Conservation (phyloP, 805 yeast genomes). For the Candida boleticola region DNA sequence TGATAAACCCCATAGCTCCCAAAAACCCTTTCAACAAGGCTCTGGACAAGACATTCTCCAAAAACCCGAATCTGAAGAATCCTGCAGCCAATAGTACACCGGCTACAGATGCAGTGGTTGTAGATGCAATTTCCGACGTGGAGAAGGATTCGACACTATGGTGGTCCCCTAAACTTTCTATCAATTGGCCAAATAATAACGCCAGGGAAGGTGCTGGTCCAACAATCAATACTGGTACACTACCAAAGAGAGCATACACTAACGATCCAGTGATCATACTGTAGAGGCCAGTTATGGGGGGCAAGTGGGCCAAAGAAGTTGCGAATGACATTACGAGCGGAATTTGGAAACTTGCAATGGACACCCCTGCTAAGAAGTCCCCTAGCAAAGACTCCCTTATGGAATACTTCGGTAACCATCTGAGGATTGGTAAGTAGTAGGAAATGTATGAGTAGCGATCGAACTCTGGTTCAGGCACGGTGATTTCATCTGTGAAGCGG, state of each 20-base stretch:
- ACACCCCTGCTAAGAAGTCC: constrained; percentile 31
- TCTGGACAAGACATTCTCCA: constrained; percentile 76
- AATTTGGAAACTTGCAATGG: constrained; percentile 33
- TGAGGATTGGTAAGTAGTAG: constrained; percentile 30
- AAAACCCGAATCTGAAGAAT: constrained; percentile 70
- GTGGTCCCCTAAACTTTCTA: constrained; percentile 36
- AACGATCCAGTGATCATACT: constrained; percentile 77
- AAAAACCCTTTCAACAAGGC: constrained; percentile 80
- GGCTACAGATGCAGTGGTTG: constrained; percentile 70
- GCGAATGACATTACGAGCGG: constrained; percentile 67
- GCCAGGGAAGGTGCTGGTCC: constrained; percentile 93
- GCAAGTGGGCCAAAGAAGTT: constrained; percentile 78
- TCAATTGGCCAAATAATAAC: constrained; percentile 75
- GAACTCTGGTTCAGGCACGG: constrained; percentile 10
- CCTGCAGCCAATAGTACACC: constrained; percentile 66
- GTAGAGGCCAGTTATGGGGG: constrained; percentile 75
- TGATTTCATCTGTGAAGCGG: constrained; percentile 8
- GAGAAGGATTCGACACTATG: constrained; percentile 20
- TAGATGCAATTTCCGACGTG: constrained; percentile 53
- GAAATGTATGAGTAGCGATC: constrained; percentile 26
- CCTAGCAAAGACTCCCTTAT: constrained; percentile 17
- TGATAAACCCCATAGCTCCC: constrained; percentile 80
- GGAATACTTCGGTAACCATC: constrained; percentile 30
- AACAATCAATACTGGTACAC: constrained; percentile 85
- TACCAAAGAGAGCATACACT: constrained; percentile 74